Base-by-base conservation (phyloP, 2,329 filamentous ascomycete species). In the Monosporascus sp. region DNA sequence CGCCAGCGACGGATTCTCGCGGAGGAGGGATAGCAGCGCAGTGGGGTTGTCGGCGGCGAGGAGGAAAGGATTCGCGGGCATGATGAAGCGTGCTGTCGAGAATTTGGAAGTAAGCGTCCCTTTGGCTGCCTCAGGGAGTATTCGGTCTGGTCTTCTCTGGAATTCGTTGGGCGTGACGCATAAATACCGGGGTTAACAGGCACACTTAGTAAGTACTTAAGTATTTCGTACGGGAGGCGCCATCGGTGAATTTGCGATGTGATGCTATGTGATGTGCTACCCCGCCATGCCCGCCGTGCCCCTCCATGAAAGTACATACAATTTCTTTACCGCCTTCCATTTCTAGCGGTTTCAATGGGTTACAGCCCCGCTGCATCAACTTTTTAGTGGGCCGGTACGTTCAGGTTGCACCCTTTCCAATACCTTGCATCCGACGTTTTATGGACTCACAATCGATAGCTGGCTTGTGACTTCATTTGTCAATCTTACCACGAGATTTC, bases 21-120 rank as follows among this genome's bases (percentile, higher is more conserved):
- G 81, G 50, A 99, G 85, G 61, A 92, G 83, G 54, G 84, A 77
- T 57, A 96, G 77, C 52, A 99, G 83, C 45, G 81, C 78, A 43
- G 83, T 74, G 50, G 87, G 88, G 65, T 91, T 87, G 70, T 96
- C 93, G 55, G 93, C 89, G 41, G 92, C 93, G 48, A 91, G 79
- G 52, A 91, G 77, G 68, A 87, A 90, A 1, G 80, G 80, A 63
- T 91, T 92, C 44, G 73, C 68, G 4, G 76, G 59, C 78, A 81
- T 82, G 40, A 37, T 59, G 31, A 40, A 45, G 58, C 45, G 40
- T 37, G 24, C 7, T 40, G 31, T 31, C 24, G 17, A 27, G 44
- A 8, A 35, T 9, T 27, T 35, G 19, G 27, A 37, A 17, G n/a
- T 47, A 45, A 35, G 11, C 5, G 9, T 11, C 31, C 31, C 5